Base-by-base conservation (phyloP, 2,329 filamentous ascomycete genomes). In the Pezicula radicicola region DNA sequence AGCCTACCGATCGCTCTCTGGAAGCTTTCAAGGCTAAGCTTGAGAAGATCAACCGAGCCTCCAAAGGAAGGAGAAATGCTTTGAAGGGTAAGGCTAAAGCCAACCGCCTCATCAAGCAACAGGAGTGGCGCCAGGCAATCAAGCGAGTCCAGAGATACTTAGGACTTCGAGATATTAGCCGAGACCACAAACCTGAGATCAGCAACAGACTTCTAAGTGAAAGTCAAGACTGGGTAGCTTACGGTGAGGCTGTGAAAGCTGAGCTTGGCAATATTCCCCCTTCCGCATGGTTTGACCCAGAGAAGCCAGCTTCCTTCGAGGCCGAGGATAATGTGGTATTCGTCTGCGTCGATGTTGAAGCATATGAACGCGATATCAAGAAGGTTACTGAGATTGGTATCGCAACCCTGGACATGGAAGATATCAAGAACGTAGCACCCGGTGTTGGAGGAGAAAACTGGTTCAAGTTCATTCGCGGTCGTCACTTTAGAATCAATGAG, bases 331-430 rank as follows among this genome's bases (percentile, higher is more conserved):
- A 77, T n/a, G 77, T 83, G 1, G 76, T 95, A 7, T 87, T 97
- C 60, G 75, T 96, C 53, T 84, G 81, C 55, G 75, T 97, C 42
- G 94, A 99, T 61, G 74, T 94, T 30, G 94, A 99, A 68, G 84
- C 87, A 1, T 89, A 85, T 52, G 94, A 99, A 67, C 70, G 72
- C 19, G 75, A 81, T 42, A 80, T 83, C 12, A 73, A 77, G 33
- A 74, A 81, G 12, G 79, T 97, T 53, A 96, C 92, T 0, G 94
- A 99, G 68, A 77, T 99, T 37, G 94, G 94, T 1, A 75, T 99
- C 39, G 86, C 90, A 1, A 85, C 86, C 3, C 75, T 97, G 0
- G 91, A 97, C 66, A 91, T 88, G 1, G 60, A 68, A 4, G 68
- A 79, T 36, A 65, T 91, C 19, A 61, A 70, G 1, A 71, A 68